Conservation (phyloP, 306 rosid species). For the Prunus kanzakura region DNA sequence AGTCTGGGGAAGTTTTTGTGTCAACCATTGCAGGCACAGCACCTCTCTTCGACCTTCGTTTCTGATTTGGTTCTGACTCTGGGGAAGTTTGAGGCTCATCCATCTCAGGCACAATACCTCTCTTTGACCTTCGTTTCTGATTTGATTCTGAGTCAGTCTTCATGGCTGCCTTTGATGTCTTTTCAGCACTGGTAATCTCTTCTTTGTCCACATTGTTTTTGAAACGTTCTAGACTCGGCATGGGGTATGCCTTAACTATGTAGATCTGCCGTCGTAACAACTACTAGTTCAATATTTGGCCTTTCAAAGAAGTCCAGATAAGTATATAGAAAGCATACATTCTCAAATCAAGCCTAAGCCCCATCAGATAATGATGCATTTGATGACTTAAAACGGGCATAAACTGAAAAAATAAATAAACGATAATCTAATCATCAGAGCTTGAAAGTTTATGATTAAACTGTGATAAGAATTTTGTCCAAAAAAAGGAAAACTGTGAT, state of each 20-base stretch:
- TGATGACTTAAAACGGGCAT: neutral
- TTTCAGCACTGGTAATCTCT: slow-evolving; percentile 2
- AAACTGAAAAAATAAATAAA: neutral
- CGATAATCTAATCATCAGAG: neutral
- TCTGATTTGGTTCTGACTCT: slow-evolving; percentile 16
- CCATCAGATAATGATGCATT: too few relatives aligned
- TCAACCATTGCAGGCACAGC: neutral
- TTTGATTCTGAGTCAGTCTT: slow-evolving; percentile 16
- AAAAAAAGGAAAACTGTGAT: too few relatives aligned
- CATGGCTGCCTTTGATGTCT: slow-evolving; percentile 16
- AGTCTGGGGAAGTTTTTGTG: neutral
- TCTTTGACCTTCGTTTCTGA: slow-evolving; percentile 17
- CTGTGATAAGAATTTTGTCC: too few relatives aligned
- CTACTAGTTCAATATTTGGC: slow-evolving; percentile 1
- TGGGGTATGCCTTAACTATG: slow-evolving; percentile 45
- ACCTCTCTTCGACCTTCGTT: slow-evolving; percentile 16
- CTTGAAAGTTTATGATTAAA: neutral
- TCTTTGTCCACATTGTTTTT: slow-evolving; percentile 19
- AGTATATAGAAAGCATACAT: too few relatives aligned
- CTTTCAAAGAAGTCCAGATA: neutral
- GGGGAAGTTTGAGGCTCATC: slow-evolving; percentile 23
- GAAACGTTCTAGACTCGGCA: slow-evolving; percentile 21
- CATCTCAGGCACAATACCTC: slow-evolving; percentile 3
- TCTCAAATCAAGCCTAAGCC: too few relatives aligned
- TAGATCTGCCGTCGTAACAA: slow-evolving; percentile 41